These are phyloP conservation scores for Galerina marginata DNA, from an alignment of 768 basidiomycete species.

Conservation along the genomic window DNA sequence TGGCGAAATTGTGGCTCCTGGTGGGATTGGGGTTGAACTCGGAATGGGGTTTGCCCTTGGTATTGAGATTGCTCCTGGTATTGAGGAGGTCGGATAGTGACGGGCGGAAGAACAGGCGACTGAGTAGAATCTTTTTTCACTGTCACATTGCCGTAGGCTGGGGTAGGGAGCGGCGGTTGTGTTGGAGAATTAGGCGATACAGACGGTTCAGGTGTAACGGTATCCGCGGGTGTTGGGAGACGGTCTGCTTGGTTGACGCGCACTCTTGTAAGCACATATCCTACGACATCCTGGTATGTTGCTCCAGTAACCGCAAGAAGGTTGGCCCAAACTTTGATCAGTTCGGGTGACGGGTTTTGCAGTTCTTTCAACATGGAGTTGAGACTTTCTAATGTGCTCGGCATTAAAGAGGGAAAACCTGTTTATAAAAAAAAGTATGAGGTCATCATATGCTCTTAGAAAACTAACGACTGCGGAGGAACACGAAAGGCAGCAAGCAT, in stretches of 20 bases:
- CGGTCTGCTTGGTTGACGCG: not conserved
- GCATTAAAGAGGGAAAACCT: no score
- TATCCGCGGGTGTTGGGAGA: conserved; percentile 26
- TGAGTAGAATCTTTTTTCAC: not conserved
- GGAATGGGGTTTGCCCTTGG: not conserved
- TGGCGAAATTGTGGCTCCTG: not conserved
- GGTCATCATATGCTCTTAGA: no score
- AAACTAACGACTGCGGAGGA: no score
- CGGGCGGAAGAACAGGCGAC: conserved; percentile 3
- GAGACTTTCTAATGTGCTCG: no score
- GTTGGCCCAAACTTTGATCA: no score
- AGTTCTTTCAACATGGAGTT: no score
- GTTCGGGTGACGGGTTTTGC: no score
- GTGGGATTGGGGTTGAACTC: no score
- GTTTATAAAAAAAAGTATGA: no score
- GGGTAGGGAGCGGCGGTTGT: not conserved
- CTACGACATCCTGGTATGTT: conserved; percentile 3
- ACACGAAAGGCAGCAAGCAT: no score
- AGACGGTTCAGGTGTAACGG: conserved; percentile 14
- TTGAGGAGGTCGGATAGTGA: not conserved
- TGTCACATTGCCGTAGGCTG: not conserved
- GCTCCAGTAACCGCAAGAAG: not conserved
- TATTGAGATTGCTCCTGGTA: not conserved
- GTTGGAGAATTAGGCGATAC: conserved; percentile 7
- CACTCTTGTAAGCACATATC: not conserved